Evolutionary conservation across 1,139 yeast species (phyloP), one percentile per base, ranked within the genome.

Genomic region (Scheffersomyces parashehatae): DNA sequence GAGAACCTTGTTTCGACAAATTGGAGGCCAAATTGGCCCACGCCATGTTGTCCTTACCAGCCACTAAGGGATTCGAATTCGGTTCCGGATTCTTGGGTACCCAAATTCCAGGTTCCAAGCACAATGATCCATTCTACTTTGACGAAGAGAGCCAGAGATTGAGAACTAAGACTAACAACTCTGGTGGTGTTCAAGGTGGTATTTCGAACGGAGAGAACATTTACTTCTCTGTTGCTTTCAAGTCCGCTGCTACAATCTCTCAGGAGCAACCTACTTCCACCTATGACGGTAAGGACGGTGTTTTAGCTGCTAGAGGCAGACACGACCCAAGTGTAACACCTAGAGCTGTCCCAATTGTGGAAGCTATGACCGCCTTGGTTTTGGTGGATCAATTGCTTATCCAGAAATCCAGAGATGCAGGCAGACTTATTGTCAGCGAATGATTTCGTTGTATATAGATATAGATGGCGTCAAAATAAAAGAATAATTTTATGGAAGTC

Each of bases 291-390:
- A 75, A 77, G 50, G 80, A 73, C 37, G 99, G 99, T 59, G 82
- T 85, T 13, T 78, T 93, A 51, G 96, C 95, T 42, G 97, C 99
- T 34, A 84, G 93, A 65, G 99, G 99, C 48, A 86, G 99, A 75
- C 99, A 93, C 62, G 99, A 93, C 64, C 99, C 99, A 28, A 89
- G 93, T 60, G 99, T 93, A 44, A 95, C 96, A 11, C 99, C 99
- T 51, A 83, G 99, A 68, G 99, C 99, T 28, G 91, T 93, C 45
- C 99, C 99, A 41, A 93, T 93, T 60, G 98, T 93, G 37, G 99
- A 93, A 71, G 89, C 99, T 37, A 93, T 93, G 99, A 81, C 98
- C 43, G 95, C 98, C 7, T 75, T 95, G 54, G 97, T 89, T 3
- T 70, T 93, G 53, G 93, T 91, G 41, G 99, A 93, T 65, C 84